Base-by-base conservation (phyloP, 192 early-diverging fungal species). In the Obelidium mucronatum region DNA sequence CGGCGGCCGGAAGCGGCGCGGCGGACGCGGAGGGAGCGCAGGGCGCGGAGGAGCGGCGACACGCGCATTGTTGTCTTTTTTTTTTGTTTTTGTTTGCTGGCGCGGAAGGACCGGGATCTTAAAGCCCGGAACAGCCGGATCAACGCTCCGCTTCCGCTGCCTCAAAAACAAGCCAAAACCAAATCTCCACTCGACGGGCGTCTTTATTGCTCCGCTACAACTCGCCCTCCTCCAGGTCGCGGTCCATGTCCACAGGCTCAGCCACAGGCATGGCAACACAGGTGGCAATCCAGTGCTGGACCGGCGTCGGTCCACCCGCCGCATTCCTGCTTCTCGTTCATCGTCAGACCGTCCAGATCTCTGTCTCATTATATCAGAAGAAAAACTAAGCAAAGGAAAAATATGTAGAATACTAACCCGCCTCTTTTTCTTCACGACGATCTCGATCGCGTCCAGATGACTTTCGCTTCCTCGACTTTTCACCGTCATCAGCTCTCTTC, bases 401-500 rank as follows among this genome's bases (percentile, higher is more conserved):
- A n/a, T n/a, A n/a, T n/a, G n/a, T n/a, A n/a, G n/a, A 35, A 37
- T 35, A 1, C 11, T 40, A 65, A 42, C 17, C 24, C 34, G 4
- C 40, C 24, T 28, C 48, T 68, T 31, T 68, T 40, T 68, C 51
- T n/a, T 44, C n/a, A 68, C 42, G 66, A 51, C 37, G 48, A 17
- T 68, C 61, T 42, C 81, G 58, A 17, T 77, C 75, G 24, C 82
- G 77, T 17, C 75, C 82, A 52, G 86, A 84, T 1, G 87, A 87
- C 42, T 90, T 87, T 67, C 79, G 76, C 60, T 87, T 84, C 53
- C 42, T 63, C n/a, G 86, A 87, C 31, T 87, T 90, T 61, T 90
- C 90, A 60, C 90, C 91, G 15, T 91, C 89, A 13, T 92, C 92
- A 55, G 89, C 89, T 83, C 2, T 77, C 81, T 11, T 85, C 83